A percentile compares a stretch with the other conserved stretches of the same genome.
These are phyloP conservation scores for Hortaea werneckii DNA, from an alignment of 2,329 filamentous ascomycete genomes.

Conservation along the genomic window DNA sequence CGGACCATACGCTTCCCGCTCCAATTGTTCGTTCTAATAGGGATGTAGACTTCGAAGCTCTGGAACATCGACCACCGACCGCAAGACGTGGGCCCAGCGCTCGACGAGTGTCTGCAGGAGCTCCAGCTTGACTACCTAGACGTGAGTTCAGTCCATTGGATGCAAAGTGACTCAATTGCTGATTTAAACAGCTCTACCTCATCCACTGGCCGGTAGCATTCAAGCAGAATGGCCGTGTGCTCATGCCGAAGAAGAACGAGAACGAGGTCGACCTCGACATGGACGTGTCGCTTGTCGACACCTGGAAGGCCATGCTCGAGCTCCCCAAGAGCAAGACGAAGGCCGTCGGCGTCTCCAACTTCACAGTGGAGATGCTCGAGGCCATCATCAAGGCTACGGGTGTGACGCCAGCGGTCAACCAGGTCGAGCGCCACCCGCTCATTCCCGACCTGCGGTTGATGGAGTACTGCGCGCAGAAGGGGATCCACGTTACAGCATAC, in stretches of 20 bases:
- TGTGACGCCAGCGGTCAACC: conserved; percentile 16
- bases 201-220: conserved; percentile 30
- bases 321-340: conserved; percentile 16
- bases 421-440: conserved; percentile 20
- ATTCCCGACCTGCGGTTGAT: conserved; percentile 13
- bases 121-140: conserved; percentile 34
- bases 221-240: conserved; percentile 7
- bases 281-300: conserved; percentile 16
- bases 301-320: conserved; percentile 21
- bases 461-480: conserved; percentile 12
- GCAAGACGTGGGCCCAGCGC: conserved; percentile 16
- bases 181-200: conserved; percentile 26
- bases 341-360: conserved; percentile 23
- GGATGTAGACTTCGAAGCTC: conserved; percentile 4
- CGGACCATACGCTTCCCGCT: no score
- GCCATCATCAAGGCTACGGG: conserved; percentile 11
- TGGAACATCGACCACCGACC: conserved; percentile 15
- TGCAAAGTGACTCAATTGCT: no score
- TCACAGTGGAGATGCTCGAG: conserved; percentile 15
- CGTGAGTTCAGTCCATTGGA: no score
- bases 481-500: conserved; percentile 15
- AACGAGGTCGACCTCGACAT: conserved; percentile 8
- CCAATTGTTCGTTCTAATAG: no score
- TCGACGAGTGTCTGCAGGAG: conserved; percentile 29
- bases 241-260: conserved; percentile 10